Percentiles rank a stretch among this genome's conserved stretches.
Evolutionary conservation across 78 protist species (phyloP).

Genomic region (Ministeria vibrans): DNA sequence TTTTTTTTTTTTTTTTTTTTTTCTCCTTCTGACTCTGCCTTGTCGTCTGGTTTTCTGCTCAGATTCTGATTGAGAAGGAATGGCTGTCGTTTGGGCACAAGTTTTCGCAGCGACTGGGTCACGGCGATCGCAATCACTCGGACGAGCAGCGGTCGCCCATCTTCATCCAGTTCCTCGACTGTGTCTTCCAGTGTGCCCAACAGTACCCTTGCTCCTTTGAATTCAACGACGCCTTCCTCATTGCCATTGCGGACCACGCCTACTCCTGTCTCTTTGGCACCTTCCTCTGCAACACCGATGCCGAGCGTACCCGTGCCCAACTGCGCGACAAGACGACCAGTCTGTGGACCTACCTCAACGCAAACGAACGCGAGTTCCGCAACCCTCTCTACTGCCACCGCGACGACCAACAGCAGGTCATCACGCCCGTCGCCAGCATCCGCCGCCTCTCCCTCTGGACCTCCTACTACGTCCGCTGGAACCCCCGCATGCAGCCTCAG

Average conservation of each 20-base stretch:
- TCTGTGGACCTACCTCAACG: slow-evolving; percentile 20
- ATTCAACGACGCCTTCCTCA: slow-evolving; percentile 63
- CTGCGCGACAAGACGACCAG: not conserved
- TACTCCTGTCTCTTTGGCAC: slow-evolving; percentile 70
- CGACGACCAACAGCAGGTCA: not conserved
- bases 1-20: not conserved
- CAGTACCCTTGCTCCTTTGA: slow-evolving; percentile 73
- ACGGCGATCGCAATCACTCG: not conserved
- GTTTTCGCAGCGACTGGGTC: slow-evolving; percentile 53
- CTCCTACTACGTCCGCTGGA: not conserved
- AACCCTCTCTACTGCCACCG: slow-evolving; percentile 12
- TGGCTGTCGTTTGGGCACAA: slow-evolving; percentile 86
- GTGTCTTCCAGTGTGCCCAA: slow-evolving; percentile 61
- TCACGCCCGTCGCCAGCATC: not conserved
- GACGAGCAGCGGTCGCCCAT: slow-evolving; percentile 68
- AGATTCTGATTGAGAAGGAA: slow-evolving; percentile 82
- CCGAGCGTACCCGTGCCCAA: slow-evolving; percentile 26
- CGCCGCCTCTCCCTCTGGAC: not conserved
- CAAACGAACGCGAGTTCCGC: too few species aligned
- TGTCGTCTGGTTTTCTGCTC: not conserved
- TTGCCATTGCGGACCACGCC: slow-evolving; percentile 38
- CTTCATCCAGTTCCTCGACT: slow-evolving; percentile 87
- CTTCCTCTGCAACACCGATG: slow-evolving; percentile 60
- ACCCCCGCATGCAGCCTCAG: not conserved
- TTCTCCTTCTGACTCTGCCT: not conserved